Evolutionary conservation across 352 stramenopile genomes (phyloP).

Genomic region (Halophytophthora polymorphica): DNA sequence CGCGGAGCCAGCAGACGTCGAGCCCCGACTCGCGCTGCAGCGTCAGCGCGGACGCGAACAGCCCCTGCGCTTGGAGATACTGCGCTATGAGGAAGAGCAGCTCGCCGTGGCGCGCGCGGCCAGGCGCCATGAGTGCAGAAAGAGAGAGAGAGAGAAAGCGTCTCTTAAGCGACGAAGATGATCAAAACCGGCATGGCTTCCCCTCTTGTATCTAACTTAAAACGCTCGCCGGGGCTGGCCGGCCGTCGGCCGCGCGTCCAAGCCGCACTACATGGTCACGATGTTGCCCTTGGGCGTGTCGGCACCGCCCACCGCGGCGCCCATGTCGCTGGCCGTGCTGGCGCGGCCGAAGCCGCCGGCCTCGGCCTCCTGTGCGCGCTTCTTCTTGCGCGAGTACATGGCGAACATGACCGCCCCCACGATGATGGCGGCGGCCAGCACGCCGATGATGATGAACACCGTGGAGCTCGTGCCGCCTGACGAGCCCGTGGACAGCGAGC

Average conservation of each 20-base stretch:
- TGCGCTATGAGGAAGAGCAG: constrained; percentile 54
- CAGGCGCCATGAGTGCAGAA: constrained; percentile 12
- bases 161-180: constrained; percentile 8
- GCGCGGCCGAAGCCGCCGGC: constrained; percentile 42
- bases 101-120: constrained; percentile 19
- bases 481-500: constrained; percentile 18
- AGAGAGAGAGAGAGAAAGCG: too few relatives aligned
- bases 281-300: constrained; percentile 76
- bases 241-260: too few relatives aligned
- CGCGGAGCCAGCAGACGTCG: constrained; percentile 57
- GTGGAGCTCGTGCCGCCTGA: constrained; percentile 43
- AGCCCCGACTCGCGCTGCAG: constrained; percentile 56
- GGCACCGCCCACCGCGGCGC: constrained; percentile 20
- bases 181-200: not conserved
- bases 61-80: constrained; percentile 37
- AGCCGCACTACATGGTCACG: constrained; percentile 70
- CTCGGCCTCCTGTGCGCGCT: constrained; percentile 51
- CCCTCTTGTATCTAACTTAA: constrained; percentile 14
- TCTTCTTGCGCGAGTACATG: constrained; percentile 73
- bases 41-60: constrained; percentile 37
- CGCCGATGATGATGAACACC: constrained; percentile 64
- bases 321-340: constrained; percentile 27
- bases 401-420: constrained; percentile 68
- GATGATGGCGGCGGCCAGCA: constrained; percentile 62
- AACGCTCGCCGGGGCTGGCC: constrained; percentile 9